phyloP scores from a whole-genome alignment of 2,329 filamentous ascomycete species.

The Colletotrichum simmondsii region DNA sequence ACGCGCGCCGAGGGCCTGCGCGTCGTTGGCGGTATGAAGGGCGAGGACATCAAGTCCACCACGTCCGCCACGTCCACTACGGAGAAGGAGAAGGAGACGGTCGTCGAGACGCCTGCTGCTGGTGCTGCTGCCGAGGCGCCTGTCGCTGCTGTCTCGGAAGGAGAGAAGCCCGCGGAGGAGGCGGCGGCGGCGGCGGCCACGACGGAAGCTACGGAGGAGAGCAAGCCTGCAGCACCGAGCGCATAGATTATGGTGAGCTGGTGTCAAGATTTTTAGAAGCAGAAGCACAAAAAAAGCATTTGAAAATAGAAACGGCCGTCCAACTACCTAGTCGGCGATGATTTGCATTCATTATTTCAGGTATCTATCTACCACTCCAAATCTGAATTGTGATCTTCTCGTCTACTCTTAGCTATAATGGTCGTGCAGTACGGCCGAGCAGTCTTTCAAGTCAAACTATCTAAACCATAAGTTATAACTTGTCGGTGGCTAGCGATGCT shows the following conservation, averaged over 20 bases:
- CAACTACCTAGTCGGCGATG: background rate
- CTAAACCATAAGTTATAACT: background rate
- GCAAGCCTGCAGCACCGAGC: conserved; percentile 27
- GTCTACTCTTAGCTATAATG: background rate
- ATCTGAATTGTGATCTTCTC: background rate
- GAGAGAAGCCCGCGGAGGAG: conserved; percentile 17
- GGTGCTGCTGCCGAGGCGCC: conserved; percentile 16
- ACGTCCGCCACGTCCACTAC: conserved; percentile 30
- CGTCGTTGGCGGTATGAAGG: conserved; percentile 59
- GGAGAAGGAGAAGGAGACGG: conserved; percentile 23
- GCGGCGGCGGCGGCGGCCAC: background rate
- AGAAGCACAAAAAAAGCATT: conserved; percentile 1
- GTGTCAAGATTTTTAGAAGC: conserved; percentile 8
- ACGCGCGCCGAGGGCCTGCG: conserved; percentile 56
- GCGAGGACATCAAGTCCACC: conserved; percentile 46
- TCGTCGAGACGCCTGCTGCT: conserved; percentile 18
- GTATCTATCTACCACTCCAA: too few relatives aligned
- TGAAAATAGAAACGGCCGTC: background rate
- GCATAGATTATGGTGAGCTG: conserved; percentile 4
- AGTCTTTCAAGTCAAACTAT: background rate
- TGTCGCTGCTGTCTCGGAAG: conserved; percentile 8
- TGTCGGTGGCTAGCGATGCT: background rate
- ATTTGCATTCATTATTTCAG: background rate
- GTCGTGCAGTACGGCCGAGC: background rate
- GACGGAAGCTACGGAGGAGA: conserved; percentile 24